phyloP scores from a whole-genome alignment of 805 yeast species.

The Yarrowia sp. region DNA sequence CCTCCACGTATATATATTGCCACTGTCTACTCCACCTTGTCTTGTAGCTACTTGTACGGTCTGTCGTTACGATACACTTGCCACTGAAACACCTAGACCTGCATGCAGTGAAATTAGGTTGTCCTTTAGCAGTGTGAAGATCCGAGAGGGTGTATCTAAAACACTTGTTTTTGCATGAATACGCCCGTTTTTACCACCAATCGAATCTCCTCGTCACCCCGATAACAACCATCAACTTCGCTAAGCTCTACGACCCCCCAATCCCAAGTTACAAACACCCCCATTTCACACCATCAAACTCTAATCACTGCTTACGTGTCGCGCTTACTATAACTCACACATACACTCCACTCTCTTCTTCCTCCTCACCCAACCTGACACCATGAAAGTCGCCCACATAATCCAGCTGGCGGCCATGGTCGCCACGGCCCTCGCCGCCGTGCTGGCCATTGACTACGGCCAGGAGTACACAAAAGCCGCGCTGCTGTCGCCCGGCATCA shows the following conservation, averaged over 20 bases:
- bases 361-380: not conserved
- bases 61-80: too few species aligned
- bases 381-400: not conserved
- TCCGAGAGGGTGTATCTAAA: too few species aligned
- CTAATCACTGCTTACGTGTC: conserved; percentile 5
- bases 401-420: conserved; percentile 26
- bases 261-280: not conserved
- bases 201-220: too few species aligned
- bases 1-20: too few species aligned
- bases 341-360: not conserved
- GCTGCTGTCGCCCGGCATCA: conserved; percentile 84
- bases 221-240: not conserved
- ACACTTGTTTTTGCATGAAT: too few species aligned
- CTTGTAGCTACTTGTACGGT: too few species aligned
- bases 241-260: not conserved
- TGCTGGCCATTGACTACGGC: conserved; percentile 87
- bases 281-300: not conserved
- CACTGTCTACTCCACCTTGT: not conserved
- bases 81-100: too few species aligned
- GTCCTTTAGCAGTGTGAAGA: not conserved
- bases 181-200: too few species aligned
- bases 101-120: not conserved
- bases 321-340: not conserved
- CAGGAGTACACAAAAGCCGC: conserved; percentile 83
- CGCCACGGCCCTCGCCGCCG: conserved; percentile 47